phyloP scores from a whole-genome alignment of 2,329 filamentous ascomycete genomes.

The Chaetomiaceae sp. region DNA sequence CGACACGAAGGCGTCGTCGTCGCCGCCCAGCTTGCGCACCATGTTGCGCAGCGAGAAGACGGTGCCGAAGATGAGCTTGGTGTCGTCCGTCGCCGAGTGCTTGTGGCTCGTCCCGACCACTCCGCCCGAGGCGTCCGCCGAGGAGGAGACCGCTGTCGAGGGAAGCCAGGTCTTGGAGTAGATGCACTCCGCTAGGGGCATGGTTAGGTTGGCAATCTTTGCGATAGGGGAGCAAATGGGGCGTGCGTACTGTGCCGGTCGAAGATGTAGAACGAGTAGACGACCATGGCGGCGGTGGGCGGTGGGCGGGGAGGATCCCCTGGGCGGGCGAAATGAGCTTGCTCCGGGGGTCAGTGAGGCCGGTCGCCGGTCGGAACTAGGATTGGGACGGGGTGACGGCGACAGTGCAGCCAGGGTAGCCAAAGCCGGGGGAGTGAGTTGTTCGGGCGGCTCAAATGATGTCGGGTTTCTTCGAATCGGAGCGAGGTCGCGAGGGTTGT shows the following conservation, averaged over 20 bases:
- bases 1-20: conserved; percentile 91
- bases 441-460: neutral
- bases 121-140: too few relatives aligned
- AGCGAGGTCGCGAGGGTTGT: neutral
- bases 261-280: conserved; percentile 99
- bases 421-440: too few relatives aligned
- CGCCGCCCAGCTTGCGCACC: conserved; percentile 88
- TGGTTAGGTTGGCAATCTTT: neutral
- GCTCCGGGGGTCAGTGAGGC: conserved; percentile 12
- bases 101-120: too few relatives aligned
- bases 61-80: conserved; percentile 95
- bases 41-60: conserved; percentile 96
- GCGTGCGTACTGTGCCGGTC: conserved; percentile 92
- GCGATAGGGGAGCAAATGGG: neutral
- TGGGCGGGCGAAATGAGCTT: conserved; percentile 12
- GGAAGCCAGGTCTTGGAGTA: conserved; percentile 85
- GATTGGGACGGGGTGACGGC: neutral
- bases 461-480: conserved; percentile 17
- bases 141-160: conserved; percentile 23
- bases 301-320: conserved; percentile 2
- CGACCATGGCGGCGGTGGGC: conserved; percentile 70
- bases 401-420: neutral
- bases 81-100: conserved; percentile 87
- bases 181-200: conserved; percentile 79
- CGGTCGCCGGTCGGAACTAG: neutral